Base-by-base conservation (phyloP, 306 rosid species). In the Spatholobus suberectus region DNA sequence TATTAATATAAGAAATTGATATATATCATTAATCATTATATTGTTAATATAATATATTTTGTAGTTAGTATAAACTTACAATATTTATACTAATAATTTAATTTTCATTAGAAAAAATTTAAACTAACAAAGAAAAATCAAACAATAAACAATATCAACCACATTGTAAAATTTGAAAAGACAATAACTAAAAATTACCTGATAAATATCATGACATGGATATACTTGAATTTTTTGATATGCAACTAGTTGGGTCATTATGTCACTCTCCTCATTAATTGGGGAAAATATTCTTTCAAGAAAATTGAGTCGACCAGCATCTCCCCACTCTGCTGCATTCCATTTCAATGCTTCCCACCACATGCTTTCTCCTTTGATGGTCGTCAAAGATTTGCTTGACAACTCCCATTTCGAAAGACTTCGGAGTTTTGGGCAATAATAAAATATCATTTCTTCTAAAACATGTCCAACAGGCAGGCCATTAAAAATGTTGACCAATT, bases 341-440 rank as follows among this genome's bases (percentile, higher is more conserved):
- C 46, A 81, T 23, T 68, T n/a, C 4, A 79, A 13, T 12, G 68
- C 18, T 11, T 76, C 66, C 86, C 82, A 83, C 86, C 82, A 83
- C 8, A 0, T 23, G 3, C 13, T 34, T 63, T 83, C 82, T 57
- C 82, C 86, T 52, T 46, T 46, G 10, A 83, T 83, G 11, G 17
- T 18, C 5, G 0, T 58, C 4, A 83, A 5, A 0, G 4, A 3
- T n/a, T 77, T 6, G n/a, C 58, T 70, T 18, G 68, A 59, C 21
- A 58, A 17, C 52, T 83, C 78, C 0, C 2, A 8, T 6, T 18
- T 23, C 0, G 54, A 77, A 32, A 70, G 58, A 3, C 41, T 59
- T 5, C 17, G 18, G 29, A 83, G 82, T 15, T 77, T 70, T 6
- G 82, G 78, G 15, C 86, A 83, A 13, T 59, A 8, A 76, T 77